Conservation (phyloP, 768 basidiomycete species). For the Cyathus striatus region DNA sequence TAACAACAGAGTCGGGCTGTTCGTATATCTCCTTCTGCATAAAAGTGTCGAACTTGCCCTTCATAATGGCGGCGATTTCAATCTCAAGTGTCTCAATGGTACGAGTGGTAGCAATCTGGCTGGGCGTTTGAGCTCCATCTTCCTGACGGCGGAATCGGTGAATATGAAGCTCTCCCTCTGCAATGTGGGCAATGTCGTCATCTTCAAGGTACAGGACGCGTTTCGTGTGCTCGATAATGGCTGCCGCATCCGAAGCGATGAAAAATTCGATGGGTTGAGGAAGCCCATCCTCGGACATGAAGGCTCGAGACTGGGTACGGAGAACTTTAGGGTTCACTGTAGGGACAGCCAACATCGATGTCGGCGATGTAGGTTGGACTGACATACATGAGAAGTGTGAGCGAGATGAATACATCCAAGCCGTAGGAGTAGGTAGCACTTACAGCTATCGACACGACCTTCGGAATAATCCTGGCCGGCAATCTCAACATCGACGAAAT, state of each 20-base stretch:
- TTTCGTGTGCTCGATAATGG: conserved; percentile 98
- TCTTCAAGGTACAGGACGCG: conserved; percentile 98
- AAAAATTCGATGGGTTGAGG: conserved; percentile 99
- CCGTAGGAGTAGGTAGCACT: conserved; percentile 15
- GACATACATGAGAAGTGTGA: neutral
- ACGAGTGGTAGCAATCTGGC: conserved; percentile 69
- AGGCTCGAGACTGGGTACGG: conserved; percentile 93
- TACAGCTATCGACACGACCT: conserved; percentile 33
- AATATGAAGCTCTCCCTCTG: conserved; percentile 96
- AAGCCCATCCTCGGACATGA: conserved; percentile 97
- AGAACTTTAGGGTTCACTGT: conserved; percentile 70
- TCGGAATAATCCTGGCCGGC: conserved; percentile 61
- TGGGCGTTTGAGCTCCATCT: conserved; percentile 54
- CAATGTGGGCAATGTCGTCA: conserved; percentile 97
- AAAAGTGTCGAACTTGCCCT: conserved; percentile 99
- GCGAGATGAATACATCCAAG: conserved; percentile 5
- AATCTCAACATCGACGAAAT: conserved; percentile 98
- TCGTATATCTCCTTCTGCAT: conserved; percentile 99
- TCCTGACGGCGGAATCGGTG: conserved; percentile 94
- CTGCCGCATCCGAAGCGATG: conserved; percentile 95
- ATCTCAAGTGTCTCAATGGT: conserved; percentile 98
- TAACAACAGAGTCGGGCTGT: conserved; percentile 98
- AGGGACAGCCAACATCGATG: conserved; percentile 67
- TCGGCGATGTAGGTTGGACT: conserved; percentile 49
- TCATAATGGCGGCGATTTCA: conserved; percentile 99